Conservation (phyloP, 169 alveolate species). For the Plasmodium falciparum region DNA sequence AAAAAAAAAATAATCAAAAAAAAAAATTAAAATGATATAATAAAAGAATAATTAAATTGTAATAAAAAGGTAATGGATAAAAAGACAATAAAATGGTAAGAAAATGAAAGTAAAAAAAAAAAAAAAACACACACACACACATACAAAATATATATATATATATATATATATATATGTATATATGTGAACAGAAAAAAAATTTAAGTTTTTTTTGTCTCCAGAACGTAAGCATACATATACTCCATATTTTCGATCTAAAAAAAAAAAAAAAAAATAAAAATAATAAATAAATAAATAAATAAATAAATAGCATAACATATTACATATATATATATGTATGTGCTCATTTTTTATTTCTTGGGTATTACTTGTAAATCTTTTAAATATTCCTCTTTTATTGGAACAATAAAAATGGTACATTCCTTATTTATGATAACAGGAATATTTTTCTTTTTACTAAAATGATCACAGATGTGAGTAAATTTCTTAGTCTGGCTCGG, state of each 20-base stretch:
- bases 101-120: background rate
- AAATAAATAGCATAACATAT: background rate
- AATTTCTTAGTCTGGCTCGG: conserved; percentile 33
- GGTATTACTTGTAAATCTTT: conserved; percentile 26
- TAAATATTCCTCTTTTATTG: conserved; percentile 51
- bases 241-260: conserved; percentile 40
- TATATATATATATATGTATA: background rate
- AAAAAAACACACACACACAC: background rate
- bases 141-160: too few species aligned
- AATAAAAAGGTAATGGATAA: too few species aligned
- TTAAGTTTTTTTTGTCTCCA: conserved; percentile 27
- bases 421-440: conserved; percentile 46
- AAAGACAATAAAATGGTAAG: background rate
- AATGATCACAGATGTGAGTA: conserved; percentile 53
- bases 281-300: too few species aligned
- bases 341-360: background rate
- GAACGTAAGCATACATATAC: conserved; percentile 59
- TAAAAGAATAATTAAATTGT: conserved; percentile 3
- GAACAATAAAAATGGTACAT: conserved; percentile 27
- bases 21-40: background rate
- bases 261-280: background rate
- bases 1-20: conserved; percentile 7
- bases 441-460: conserved; percentile 45
- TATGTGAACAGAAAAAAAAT: background rate
- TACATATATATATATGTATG: background rate